Base-by-base conservation (phyloP, 768 basidiomycete species). In the Calvatia gigantea region DNA sequence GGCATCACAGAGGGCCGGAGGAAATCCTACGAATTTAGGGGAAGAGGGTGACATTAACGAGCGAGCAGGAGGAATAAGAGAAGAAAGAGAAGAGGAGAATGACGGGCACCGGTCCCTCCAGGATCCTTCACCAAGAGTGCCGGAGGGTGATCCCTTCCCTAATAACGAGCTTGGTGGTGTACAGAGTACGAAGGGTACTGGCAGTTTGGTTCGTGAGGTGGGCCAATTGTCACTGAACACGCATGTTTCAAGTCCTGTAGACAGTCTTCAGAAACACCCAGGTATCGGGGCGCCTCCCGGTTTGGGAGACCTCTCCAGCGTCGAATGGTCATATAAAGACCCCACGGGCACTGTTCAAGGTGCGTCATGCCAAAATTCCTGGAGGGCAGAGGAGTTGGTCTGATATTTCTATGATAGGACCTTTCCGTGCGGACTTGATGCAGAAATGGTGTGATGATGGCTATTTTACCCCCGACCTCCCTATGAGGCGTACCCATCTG, bases 301-400 rank as follows among this genome's bases (percentile, higher is more conserved):
- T 46, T 61, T 78, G 37, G 58, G 69, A 42, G 87, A 88, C 71
- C 74, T 81, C 29, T 76, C 79, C 27, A 78, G 70, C 59, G 70
- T 94, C 19, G 85, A 91, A 66, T 98, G 94, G 94, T 89, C 85
- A 21, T 98, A 98, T 69, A 82, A 93, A 47, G 94, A 98, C 66
- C 94, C 93, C 17, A 83, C 89, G 61, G 93, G 94, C n/a, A 83
- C 88, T 57, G 74, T 95, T 38, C 94, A 98, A 83, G 94, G 94
- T 92, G 62, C 35, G 39, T 52, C 11, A 17, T 29, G 11, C 8
- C 14, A 11, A 27, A 42, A 23, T 9, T 27, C 21, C 11, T 17
- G n/a, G n/a, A n/a, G n/a, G n/a, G n/a, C 23, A 71, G 61, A 5
- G 37, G 19, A 28, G 54, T 48, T 21, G 21, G 23, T n/a, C 39